Base-by-base conservation (phyloP, 2,329 filamentous ascomycete genomes). In the Fusarium ramigenum region DNA sequence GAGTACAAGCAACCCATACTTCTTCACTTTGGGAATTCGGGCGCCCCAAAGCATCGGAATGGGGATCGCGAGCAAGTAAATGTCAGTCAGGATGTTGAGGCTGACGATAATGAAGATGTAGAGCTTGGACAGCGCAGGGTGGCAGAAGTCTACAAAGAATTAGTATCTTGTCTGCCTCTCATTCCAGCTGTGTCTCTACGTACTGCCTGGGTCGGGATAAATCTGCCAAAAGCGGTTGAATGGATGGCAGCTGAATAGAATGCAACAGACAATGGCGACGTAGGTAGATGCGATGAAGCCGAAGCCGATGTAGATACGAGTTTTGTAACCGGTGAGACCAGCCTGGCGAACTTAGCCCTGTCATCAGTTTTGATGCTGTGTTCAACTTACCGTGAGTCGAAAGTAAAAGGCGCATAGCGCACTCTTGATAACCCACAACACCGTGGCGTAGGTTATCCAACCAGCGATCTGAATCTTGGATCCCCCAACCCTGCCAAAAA, bases 381-480 rank as follows among this genome's bases (percentile, higher is more conserved):
- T 23, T 2, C 73, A 21, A 64, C 80, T 23, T 72, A 87, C 78
- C 77, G 85, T 87, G 21, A 89, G 79, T 57, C 87, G 82, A 16
- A 83, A 81, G 75, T 88, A 89, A 72, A 87, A 89, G 39, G 87
- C 80, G 15, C 84, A 83, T 82, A 88, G 85, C 66, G 86, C 87
- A 4, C 81, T 77, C 76, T 90, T 90, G 67, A 89, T 74, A 10
- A 84, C 70, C 87, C 88, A 89, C 2, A 89, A 72, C 3, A 88
- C 76, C 0, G 84, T 79, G 0, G 84, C 83, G 60, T 89, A 89
- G 25, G 85, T 77, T 9, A 83, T 82, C 85, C 87, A 88, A 12
- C 87, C 87, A 1, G 85, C 77, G 15, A 90, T 77, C 62, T 89
- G 87, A 1, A 85, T 85, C 76, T 88, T 88, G 18, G 86, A 87